phyloP scores from a whole-genome alignment of 495 filamentous ascomycete species.

The Geopyxis carbonaria region DNA sequence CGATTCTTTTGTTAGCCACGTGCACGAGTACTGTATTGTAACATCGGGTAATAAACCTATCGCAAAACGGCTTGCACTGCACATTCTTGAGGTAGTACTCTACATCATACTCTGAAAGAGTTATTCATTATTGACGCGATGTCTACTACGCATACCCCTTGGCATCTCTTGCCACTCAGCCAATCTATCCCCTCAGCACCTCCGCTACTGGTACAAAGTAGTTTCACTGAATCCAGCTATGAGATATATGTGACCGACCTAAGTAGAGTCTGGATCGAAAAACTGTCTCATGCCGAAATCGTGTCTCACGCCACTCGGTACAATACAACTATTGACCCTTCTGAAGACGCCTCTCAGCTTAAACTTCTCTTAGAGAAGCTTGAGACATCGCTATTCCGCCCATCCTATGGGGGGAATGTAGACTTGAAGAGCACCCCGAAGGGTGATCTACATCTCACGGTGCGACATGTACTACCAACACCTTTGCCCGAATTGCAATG shows the following conservation, averaged over 20 bases:
- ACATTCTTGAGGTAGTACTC: too few relatives aligned
- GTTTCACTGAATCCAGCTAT: slow-evolving; percentile 42
- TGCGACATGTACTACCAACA: slow-evolving; percentile 45
- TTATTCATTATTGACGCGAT: too few relatives aligned
- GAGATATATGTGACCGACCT: slow-evolving; percentile 67
- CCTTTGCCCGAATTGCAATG: slow-evolving; percentile 54
- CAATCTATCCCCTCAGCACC: slow-evolving; percentile 24
- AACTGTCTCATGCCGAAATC: slow-evolving; percentile 44
- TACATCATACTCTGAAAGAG: too few relatives aligned
- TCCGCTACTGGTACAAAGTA: slow-evolving; percentile 39
- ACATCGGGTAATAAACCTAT: too few relatives aligned
- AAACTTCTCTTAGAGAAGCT: slow-evolving; percentile 56
- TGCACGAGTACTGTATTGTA: too few relatives aligned
- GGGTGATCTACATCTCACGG: slow-evolving; percentile 37
- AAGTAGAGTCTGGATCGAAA: slow-evolving; percentile 68
- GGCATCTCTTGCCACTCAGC: slow-evolving; percentile 18
- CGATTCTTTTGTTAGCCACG: too few relatives aligned
- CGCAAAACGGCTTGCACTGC: too few relatives aligned
- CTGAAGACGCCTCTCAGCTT: slow-evolving; percentile 55
- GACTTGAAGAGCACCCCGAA: background rate
- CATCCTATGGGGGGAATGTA: background rate
- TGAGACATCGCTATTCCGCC: background rate
- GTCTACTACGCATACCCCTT: slow-evolving; percentile 9
- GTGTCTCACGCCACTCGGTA: slow-evolving; percentile 44
- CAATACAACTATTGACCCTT: slow-evolving; percentile 70